Evolutionary conservation across 2,329 filamentous ascomycete species (phyloP).

Genomic region (Ceratocystis colombiana): DNA sequence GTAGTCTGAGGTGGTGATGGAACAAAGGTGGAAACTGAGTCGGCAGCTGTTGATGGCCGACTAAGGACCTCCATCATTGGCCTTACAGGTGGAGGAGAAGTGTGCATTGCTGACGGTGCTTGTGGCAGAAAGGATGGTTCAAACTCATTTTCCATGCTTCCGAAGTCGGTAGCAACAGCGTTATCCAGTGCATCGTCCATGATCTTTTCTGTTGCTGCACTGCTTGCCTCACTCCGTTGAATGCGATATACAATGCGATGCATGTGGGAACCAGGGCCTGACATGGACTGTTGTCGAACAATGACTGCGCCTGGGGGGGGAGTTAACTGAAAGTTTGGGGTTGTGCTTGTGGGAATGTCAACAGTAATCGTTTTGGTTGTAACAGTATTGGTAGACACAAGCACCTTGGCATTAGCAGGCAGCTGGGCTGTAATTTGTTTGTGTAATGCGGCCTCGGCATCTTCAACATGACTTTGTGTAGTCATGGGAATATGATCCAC

Average conservation of each 20-base stretch:
- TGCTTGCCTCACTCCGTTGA: constrained; percentile 43
- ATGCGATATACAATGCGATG: constrained; percentile 49
- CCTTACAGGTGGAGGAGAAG: constrained; percentile 12
- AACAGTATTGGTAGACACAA: constrained; percentile 49
- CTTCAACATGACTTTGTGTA: constrained; percentile 21
- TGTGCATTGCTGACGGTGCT: neutral
- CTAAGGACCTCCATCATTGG: constrained; percentile 21
- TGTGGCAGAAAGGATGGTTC: constrained; percentile 17
- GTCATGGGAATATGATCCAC: constrained; percentile 16
- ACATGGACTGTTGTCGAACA: constrained; percentile 38
- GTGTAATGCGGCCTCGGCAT: constrained; percentile 36
- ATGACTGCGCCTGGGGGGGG: constrained; percentile 51
- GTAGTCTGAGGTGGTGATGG: constrained; percentile 6
- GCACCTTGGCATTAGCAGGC: constrained; percentile 47
- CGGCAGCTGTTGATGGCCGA: constrained; percentile 9
- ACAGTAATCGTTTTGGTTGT: constrained; percentile 56
- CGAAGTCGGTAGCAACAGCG: neutral
- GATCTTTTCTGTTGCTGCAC: constrained; percentile 34
- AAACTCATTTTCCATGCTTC: constrained; percentile 21
- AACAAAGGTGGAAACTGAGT: constrained; percentile 18
- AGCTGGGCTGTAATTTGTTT: constrained; percentile 47
- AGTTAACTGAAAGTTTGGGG: constrained; percentile 38
- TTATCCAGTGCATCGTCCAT: constrained; percentile 20
- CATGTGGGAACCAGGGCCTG: constrained; percentile 25
- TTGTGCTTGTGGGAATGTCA: constrained; percentile 42